Conservation (phyloP, 768 basidiomycete species). For the Lactarius trivialis region DNA sequence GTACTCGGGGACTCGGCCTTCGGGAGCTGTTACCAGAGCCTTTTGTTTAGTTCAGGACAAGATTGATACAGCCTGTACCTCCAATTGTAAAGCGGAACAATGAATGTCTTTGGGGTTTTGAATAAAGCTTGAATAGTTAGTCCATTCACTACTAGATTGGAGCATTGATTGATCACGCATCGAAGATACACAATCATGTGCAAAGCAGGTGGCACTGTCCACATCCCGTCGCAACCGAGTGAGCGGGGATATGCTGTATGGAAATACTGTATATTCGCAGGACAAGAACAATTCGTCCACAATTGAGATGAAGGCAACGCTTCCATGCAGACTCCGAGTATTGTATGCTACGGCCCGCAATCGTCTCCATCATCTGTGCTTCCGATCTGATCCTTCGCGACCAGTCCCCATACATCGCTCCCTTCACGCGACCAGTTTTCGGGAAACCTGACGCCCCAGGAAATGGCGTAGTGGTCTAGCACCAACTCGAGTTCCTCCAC, state of each 20-base stretch:
- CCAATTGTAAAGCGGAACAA: not conserved
- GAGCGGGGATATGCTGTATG: not conserved
- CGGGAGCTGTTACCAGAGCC: not conserved
- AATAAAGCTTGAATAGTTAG: not conserved
- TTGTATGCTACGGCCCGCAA: not conserved
- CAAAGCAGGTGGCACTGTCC: not conserved
- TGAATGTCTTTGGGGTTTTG: too few relatives aligned
- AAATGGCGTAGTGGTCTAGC: slow-evolving; percentile 81
- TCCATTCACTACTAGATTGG: not conserved
- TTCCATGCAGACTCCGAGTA: not conserved
- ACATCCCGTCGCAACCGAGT: not conserved
- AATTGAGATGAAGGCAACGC: too few relatives aligned
- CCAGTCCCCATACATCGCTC: slow-evolving; percentile 6
- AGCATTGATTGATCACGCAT: not conserved
- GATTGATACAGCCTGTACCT: not conserved
- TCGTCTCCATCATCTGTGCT: slow-evolving; percentile 1
- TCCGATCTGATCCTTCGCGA: not conserved
- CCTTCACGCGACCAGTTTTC: not conserved
- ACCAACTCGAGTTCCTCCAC: slow-evolving; percentile 92
- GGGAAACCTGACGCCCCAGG: slow-evolving; percentile 50
- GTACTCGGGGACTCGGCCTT: not conserved
- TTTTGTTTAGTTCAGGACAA: not conserved
- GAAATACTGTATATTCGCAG: not conserved
- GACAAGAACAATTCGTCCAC: not conserved
- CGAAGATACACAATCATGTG: not conserved